Percentiles rank a stretch among this genome's conserved stretches.
These are phyloP conservation scores for Oryza australiensis DNA, from an alignment of 176 grass and related monocot genomes.

Conservation along the genomic window DNA sequence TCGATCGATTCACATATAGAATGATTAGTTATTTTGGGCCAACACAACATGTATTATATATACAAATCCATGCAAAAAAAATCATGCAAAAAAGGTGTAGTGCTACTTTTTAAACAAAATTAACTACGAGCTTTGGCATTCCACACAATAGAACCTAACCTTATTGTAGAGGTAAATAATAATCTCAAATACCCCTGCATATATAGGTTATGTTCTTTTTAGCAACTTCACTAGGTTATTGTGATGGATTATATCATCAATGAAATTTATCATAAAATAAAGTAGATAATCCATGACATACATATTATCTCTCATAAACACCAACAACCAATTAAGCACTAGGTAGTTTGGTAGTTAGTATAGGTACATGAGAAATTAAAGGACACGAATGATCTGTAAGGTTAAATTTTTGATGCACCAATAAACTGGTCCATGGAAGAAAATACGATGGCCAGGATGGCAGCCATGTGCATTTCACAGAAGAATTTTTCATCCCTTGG, in stretches of 20 bases:
- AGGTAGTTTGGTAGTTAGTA: background rate
- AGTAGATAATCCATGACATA: too few species aligned
- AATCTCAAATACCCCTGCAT: too few species aligned
- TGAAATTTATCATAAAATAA: too few species aligned
- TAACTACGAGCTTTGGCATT: background rate
- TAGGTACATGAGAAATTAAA: background rate
- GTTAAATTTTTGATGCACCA: background rate
- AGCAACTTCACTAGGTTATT: too few species aligned
- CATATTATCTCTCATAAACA: too few species aligned
- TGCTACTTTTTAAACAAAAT: background rate
- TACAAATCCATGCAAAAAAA: background rate
- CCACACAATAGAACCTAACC: too few species aligned
- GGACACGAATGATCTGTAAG: background rate
- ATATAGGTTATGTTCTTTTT: too few species aligned
- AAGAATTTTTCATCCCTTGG: background rate
- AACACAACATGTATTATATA: background rate
- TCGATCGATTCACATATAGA: background rate
- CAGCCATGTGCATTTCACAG: conserved; percentile 27
- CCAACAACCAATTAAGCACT: background rate
- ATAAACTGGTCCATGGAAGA: background rate
- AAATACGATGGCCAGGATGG: conserved; percentile 3
- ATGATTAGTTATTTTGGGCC: background rate
- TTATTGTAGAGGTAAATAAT: too few species aligned
- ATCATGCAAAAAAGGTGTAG: background rate
- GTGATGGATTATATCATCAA: too few species aligned